phyloP scores from a whole-genome alignment of 139 green algal genomes.

The Penium margaritaceum region DNA sequence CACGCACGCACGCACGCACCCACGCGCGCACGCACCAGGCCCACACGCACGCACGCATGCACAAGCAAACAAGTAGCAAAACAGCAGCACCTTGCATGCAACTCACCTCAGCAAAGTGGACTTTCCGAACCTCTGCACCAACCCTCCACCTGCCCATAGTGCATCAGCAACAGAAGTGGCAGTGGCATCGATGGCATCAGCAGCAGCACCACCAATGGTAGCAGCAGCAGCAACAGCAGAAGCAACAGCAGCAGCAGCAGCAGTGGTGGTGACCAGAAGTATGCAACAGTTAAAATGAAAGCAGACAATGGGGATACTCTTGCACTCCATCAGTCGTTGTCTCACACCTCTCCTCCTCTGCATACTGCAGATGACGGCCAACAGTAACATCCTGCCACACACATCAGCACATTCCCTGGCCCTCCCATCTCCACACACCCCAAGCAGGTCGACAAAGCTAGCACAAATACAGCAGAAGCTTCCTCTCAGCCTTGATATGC shows the following conservation, averaged over 20 bases:
- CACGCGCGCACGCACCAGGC: too few species aligned
- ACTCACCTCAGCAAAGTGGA: slow-evolving; percentile 58
- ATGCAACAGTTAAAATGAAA: slow-evolving; percentile 12
- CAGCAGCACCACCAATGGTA: too few species aligned
- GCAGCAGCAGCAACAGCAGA: too few species aligned
- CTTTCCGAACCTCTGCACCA: slow-evolving; percentile 34
- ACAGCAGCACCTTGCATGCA: too few species aligned
- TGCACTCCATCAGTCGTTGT: slow-evolving; percentile 73
- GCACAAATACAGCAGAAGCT: neutral
- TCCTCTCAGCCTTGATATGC: neutral
- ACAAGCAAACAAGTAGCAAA: too few species aligned
- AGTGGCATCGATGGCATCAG: neutral
- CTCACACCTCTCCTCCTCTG: slow-evolving; percentile 50
- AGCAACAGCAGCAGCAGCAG: too few species aligned
- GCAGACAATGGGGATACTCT: slow-evolving; percentile 78
- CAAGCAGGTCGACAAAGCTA: neutral
- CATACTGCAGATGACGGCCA: too few species aligned
- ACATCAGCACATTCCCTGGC: too few species aligned
- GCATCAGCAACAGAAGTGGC: neutral
- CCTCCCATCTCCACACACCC: neutral
- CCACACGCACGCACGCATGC: too few species aligned
- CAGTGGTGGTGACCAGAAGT: neutral
- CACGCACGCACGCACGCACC: too few species aligned
- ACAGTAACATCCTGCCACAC: too few species aligned
- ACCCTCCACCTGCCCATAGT: slow-evolving; percentile 36